Percentiles rank a stretch among this genome's conserved stretches.
Evolutionary conservation across 1,139 yeast genomes (phyloP).

Genomic region (Saccharomycopsis crataegensis): DNA sequence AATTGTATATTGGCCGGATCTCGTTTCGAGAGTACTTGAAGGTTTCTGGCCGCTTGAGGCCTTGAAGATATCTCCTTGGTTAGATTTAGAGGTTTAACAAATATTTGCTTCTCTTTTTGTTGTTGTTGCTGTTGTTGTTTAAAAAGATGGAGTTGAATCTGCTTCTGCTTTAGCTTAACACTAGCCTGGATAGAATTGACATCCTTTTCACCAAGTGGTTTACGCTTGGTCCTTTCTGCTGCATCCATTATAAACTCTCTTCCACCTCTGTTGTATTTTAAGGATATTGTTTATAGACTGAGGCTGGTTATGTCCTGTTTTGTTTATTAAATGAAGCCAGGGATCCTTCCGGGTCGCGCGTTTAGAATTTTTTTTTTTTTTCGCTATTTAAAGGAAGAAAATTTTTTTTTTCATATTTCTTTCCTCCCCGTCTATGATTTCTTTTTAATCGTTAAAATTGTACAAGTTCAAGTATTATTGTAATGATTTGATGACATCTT

Average conservation of each 20-base stretch:
- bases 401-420: neutral
- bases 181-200: neutral
- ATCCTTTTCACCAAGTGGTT: neutral
- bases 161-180: neutral
- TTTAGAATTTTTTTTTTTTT: neutral
- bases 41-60: neutral
- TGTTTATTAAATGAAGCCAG: no score
- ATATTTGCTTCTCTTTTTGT: neutral
- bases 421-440: neutral
- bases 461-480: constrained; percentile 19
- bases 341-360: neutral
- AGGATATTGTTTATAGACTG: no score
- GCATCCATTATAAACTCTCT: no score
- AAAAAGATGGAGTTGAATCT: neutral
- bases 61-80: neutral
- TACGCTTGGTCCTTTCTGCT: no score
- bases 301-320: no score
- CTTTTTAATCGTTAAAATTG: constrained; percentile 7
- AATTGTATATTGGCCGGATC: neutral
- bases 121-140: neutral
- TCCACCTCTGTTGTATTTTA: no score
- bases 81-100: neutral
- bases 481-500: constrained; percentile 17
- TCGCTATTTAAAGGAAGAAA: constrained; percentile 1
- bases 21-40: neutral